A percentile compares a stretch with the other conserved stretches of the same genome.
phyloP scores from a whole-genome alignment of 1,284 basidiomycete genomes.

The Uromyces viciae-fabae region DNA sequence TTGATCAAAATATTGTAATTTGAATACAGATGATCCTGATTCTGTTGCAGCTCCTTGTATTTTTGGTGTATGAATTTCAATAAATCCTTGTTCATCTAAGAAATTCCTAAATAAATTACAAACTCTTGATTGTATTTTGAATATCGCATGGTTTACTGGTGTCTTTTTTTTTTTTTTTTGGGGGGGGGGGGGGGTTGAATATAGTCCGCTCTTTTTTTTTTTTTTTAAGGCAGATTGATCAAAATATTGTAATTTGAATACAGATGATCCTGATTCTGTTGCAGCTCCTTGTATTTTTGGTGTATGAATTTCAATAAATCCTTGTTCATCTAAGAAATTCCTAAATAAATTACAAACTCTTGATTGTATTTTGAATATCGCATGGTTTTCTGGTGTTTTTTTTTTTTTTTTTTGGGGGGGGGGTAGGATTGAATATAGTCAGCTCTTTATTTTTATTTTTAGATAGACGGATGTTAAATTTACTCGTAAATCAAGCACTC shows the following conservation, averaged over 20 bases:
- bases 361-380: slow-evolving; percentile 87
- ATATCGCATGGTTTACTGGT: slow-evolving; percentile 92
- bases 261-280: slow-evolving; percentile 91
- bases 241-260: slow-evolving; percentile 98
- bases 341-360: slow-evolving; percentile 86
- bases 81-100: slow-evolving; percentile 71
- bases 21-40: slow-evolving; percentile 94
- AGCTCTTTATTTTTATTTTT: not conserved
- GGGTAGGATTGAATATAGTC: not conserved
- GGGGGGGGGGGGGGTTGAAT: not conserved
- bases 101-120: slow-evolving; percentile 83
- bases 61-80: slow-evolving; percentile 96
- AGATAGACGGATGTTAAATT: no score
- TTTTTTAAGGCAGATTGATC: slow-evolving; percentile 79
- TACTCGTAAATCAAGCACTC: slow-evolving; percentile 80
- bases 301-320: slow-evolving; percentile 85
- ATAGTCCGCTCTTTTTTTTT: no score
- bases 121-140: slow-evolving; percentile 83
- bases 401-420: not conserved
- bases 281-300: slow-evolving; percentile 96
- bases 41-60: slow-evolving; percentile 96
- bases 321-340: slow-evolving; percentile 66
- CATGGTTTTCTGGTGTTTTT: slow-evolving; percentile 83
- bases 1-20: slow-evolving; percentile 93
- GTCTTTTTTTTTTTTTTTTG: slow-evolving; percentile 57